Conservation (phyloP, 192 early-diverging fungal species). For the Phycomyces blakesleeanus region DNA sequence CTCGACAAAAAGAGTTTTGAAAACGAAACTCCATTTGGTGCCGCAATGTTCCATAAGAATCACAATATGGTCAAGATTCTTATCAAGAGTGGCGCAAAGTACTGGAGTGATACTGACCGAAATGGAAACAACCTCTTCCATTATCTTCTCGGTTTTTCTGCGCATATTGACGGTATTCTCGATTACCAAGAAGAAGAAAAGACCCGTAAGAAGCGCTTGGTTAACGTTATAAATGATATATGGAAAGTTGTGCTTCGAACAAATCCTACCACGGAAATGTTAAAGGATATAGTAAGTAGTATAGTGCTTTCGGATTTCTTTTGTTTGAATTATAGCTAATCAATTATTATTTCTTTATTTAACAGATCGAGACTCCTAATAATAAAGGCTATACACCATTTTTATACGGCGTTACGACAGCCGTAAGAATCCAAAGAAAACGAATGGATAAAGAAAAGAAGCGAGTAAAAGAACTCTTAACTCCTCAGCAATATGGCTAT, state of each 20-base stretch:
- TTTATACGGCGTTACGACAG: conserved; percentile 8
- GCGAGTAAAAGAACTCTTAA: background rate
- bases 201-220: background rate
- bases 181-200: conserved; percentile 2
- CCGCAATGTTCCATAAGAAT: conserved; percentile 15
- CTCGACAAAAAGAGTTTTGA: conserved; percentile 6
- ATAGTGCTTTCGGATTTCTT: background rate
- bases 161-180: conserved; percentile 2
- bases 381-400: conserved; percentile 28
- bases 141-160: conserved; percentile 15
- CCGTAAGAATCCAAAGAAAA: conserved; percentile 12
- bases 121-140: conserved; percentile 30
- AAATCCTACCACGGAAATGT: background rate
- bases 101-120: conserved; percentile 2
- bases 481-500: background rate
- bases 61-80: conserved; percentile 18
- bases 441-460: conserved; percentile 11
- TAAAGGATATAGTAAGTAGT: background rate
- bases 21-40: conserved; percentile 31
- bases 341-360: background rate
- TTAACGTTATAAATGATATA: background rate
- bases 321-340: background rate
- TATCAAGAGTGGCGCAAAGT: conserved; percentile 25
- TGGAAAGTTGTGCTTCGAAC: conserved; percentile 11
- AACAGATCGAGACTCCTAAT: conserved; percentile 24